Conservation (phyloP, 2,329 filamentous ascomycete species). For the Lecanoromycetidae sp. region DNA sequence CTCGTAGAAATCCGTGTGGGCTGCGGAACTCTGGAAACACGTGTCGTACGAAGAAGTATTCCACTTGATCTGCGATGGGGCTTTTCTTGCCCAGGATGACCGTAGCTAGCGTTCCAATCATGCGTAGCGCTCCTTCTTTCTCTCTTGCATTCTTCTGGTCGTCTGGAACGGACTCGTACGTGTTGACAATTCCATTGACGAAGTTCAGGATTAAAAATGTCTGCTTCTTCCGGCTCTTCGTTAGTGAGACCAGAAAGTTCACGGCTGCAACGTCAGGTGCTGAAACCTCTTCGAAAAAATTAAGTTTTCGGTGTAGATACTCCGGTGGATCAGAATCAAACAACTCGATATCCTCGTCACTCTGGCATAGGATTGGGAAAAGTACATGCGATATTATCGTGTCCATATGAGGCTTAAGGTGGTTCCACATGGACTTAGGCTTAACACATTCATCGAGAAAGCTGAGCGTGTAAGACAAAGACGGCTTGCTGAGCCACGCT, state of each 20-base stretch:
- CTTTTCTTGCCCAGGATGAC: conserved; percentile 97
- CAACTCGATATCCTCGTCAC: conserved; percentile 80
- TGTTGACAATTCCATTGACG: conserved; percentile 87
- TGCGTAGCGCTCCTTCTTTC: conserved; percentile 90
- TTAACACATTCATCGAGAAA: conserved; percentile 96
- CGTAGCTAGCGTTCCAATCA: conserved; percentile 90
- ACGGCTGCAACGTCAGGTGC: conserved; percentile 91
- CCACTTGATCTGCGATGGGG: conserved; percentile 91
- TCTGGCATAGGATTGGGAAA: conserved; percentile 88
- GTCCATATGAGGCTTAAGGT: conserved; percentile 85
- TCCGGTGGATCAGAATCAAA: conserved; percentile 92
- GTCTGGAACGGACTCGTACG: conserved; percentile 73
- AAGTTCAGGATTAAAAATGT: conserved; percentile 91
- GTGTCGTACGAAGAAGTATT: conserved; percentile 96
- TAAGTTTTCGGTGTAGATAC: conserved; percentile 92
- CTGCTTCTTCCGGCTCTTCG: conserved; percentile 88
- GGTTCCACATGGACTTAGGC: conserved; percentile 92
- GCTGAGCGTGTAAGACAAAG: conserved; percentile 82
- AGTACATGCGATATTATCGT: conserved; percentile 88
- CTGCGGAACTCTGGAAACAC: conserved; percentile 97
- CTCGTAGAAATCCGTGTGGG: conserved; percentile 79
- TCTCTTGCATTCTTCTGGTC: conserved; percentile 87
- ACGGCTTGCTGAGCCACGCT: conserved; percentile 87
- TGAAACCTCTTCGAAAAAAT: conserved; percentile 95
- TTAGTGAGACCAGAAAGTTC: conserved; percentile 89